Evolutionary conservation across 306 rosid species (phyloP), one percentile per base, ranked within the genome.

Genomic region (Pachyrhizus erosus): DNA sequence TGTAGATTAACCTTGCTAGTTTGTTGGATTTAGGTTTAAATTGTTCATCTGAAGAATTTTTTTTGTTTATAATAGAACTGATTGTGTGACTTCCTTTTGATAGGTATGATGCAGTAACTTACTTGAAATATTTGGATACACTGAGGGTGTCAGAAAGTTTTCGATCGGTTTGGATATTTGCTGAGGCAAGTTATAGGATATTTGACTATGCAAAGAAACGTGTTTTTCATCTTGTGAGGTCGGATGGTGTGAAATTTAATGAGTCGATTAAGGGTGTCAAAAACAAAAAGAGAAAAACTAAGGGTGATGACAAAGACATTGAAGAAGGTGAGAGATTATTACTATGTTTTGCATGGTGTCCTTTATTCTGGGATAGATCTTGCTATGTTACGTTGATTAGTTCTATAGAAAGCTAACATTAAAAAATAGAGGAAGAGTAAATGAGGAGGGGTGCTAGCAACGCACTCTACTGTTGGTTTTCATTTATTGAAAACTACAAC

Each of bases 141-240:
- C 89, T 93, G 57, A 89, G 98, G 82, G 91, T 92, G 74, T 96
- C 99, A 0, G 99, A 96, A 90, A 93, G 97, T 86, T 92, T 93
- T 84, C 91, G 93, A 49, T 96, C 99, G 0, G 96, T 93, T 60
- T 96, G 98, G 99, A 87, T 96, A 87, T 96, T 96, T 93, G 97
- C 99, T 6, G 99, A 93, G 89, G 93, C 97, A 7, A 96, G 99
- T 85, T 93, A 89, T 87, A 93, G 92, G 91, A 89, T 96, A 76
- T 96, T 96, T 85, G 96, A 96, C 61, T 93, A 52, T 83, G 96
- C 98, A 23, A 96, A 96, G 94, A 96, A 89, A 57, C 92, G 99
- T 75, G 98, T 93, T 46, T 96, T 92, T 86, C 91, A 91, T 51
- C 91, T 92, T 65, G 93, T 40, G 73, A 87, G 87, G 31, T 82